Conservation (phyloP, 768 basidiomycete genomes). For the Rhizopogon vinicolor region DNA sequence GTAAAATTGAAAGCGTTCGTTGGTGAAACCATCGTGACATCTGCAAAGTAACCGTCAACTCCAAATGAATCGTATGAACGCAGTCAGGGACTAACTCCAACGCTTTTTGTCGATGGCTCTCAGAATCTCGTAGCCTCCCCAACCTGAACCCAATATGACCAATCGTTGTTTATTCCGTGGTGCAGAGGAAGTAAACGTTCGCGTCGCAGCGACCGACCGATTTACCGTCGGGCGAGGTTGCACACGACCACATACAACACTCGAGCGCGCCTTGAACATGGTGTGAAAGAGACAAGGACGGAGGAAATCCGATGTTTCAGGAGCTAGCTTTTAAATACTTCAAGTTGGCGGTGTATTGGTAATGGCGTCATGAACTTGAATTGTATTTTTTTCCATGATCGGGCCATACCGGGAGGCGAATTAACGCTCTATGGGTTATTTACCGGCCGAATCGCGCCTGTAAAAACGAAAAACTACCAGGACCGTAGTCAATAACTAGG, state of each 20-base stretch:
- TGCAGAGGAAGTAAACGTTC: constrained; percentile 36
- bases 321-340: neutral
- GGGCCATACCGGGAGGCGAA: neutral
- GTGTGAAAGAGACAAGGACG: neutral
- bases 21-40: constrained; percentile 64
- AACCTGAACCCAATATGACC: constrained; percentile 71
- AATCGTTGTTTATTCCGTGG: constrained; percentile 36
- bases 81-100: constrained; percentile 46
- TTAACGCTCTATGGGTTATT: neutral
- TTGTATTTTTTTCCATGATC: neutral
- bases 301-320: neutral
- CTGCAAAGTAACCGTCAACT: constrained; percentile 28
- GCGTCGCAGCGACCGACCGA: constrained; percentile 8
- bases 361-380: neutral
- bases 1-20: constrained; percentile 40
- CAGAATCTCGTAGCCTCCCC: constrained; percentile 73
- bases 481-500: neutral
- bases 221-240: neutral
- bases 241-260: constrained; percentile 3
- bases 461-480: neutral
- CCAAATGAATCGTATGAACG: neutral
- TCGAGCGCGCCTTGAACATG: constrained; percentile 13
- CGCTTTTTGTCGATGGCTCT: constrained; percentile 64
- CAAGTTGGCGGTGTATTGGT: neutral
- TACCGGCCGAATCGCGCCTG: neutral